phyloP scores from a whole-genome alignment of 164 flowering plant species.

The Dillenia suffruticosa region DNA sequence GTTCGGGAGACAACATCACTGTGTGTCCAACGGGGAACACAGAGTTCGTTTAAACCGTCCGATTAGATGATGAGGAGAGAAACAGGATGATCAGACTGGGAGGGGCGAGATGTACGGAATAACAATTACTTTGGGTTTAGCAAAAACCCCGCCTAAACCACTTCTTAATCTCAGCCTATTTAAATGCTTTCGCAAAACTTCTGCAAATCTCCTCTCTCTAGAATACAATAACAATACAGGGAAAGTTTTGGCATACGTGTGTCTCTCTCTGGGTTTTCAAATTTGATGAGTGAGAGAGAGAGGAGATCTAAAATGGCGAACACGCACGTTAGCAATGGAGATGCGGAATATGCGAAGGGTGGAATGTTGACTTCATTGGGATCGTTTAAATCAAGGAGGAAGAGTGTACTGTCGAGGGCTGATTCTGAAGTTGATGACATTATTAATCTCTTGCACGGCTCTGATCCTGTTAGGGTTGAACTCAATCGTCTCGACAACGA shows the following conservation, averaged over 20 bases:
- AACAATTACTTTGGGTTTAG: no score
- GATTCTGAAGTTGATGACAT: conserved; percentile 46
- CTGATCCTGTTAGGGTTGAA: conserved; percentile 66
- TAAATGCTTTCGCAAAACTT: background rate
- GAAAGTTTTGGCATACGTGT: no score
- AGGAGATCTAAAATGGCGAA: conserved; percentile 21
- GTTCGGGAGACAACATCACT: no score
- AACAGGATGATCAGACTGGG: no score
- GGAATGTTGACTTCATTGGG: conserved; percentile 20
- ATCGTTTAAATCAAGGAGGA: conserved; percentile 33
- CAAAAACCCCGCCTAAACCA: conserved; percentile 28
- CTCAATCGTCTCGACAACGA: conserved; percentile 70
- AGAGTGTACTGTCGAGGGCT: conserved; percentile 22
- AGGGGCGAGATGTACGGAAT: no score
- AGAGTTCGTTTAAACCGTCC: no score
- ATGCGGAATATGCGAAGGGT: conserved; percentile 14
- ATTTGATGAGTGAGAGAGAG: conserved; percentile 5
- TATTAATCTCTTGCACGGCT: conserved; percentile 54
- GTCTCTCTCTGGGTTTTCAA: conserved; percentile 8
- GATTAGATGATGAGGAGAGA: no score
- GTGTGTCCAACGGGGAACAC: no score
- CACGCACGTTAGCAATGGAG: conserved; percentile 17
- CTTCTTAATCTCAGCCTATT: conserved; percentile 9
- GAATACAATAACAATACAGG: background rate
- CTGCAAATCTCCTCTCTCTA: conserved; percentile 2